phyloP scores from a whole-genome alignment of 345 rosid genomes.

The Stellera chamaejasme region DNA sequence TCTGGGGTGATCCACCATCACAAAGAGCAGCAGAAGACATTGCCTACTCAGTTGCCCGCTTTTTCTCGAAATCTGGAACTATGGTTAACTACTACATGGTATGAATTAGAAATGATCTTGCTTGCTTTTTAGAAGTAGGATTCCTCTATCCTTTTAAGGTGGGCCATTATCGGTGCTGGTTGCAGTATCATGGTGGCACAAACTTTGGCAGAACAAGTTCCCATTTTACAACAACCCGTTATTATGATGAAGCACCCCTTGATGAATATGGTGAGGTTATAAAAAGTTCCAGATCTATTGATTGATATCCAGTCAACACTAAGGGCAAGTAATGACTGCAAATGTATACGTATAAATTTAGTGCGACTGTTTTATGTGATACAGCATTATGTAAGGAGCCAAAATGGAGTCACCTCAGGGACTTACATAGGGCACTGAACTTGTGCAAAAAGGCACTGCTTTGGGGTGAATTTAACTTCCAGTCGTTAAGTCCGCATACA shows the following conservation, averaged over 20 bases:
- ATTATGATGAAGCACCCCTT: slow-evolving; percentile 88
- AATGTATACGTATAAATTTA: background rate
- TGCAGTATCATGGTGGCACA: slow-evolving; percentile 86
- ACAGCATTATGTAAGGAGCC: slow-evolving; percentile 55
- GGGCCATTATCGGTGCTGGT: background rate
- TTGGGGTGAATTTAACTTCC: slow-evolving; percentile 33
- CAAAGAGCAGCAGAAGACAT: slow-evolving; percentile 70
- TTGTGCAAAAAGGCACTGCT: slow-evolving; percentile 65
- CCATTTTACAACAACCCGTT: slow-evolving; percentile 67
- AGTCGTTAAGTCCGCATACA: slow-evolving; percentile 20
- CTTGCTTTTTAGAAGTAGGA: background rate
- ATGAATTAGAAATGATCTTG: background rate
- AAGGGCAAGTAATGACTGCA: no score
- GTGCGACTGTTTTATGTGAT: slow-evolving; percentile 5
- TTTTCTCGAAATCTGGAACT: slow-evolving; percentile 72
- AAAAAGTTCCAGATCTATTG: background rate
- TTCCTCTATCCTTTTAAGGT: background rate
- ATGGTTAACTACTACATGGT: slow-evolving; percentile 87
- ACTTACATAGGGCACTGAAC: slow-evolving; percentile 56
- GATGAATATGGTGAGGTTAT: slow-evolving; percentile 57
- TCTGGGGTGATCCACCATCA: slow-evolving; percentile 58
- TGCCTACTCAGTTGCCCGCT: slow-evolving; percentile 62
- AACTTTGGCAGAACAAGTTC: slow-evolving; percentile 75
- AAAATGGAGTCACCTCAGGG: slow-evolving; percentile 69
- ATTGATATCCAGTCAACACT: background rate